These are phyloP conservation scores for Fomitopsis schrenkii DNA, from an alignment of 1,284 basidiomycete genomes.

Conservation along the genomic window DNA sequence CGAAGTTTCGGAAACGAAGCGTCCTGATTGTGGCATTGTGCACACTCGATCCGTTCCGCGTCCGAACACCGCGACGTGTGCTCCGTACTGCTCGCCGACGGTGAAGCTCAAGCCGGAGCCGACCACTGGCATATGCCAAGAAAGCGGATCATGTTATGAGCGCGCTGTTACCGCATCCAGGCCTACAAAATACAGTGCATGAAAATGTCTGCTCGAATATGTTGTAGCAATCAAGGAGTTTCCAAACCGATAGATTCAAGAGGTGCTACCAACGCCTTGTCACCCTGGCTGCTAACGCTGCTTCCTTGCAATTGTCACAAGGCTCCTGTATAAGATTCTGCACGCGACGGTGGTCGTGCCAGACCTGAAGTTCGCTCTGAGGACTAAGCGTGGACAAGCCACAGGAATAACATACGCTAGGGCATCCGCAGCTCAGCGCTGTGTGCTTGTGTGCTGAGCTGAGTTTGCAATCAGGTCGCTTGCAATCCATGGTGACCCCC, in stretches of 20 bases:
- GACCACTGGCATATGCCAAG: background rate
- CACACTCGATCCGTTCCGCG: background rate
- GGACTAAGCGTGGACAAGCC: background rate
- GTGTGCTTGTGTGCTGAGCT: slow-evolving; percentile 44
- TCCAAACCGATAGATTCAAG: too few relatives aligned
- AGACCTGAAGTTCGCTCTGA: slow-evolving; percentile 25
- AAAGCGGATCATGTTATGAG: background rate
- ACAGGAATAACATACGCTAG: slow-evolving; percentile 17
- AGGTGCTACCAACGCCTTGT: slow-evolving; percentile 17
- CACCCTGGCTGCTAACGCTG: slow-evolving; percentile 24
- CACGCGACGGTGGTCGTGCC: slow-evolving; percentile 38
- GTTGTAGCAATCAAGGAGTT: background rate
- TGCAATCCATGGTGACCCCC: slow-evolving; percentile 41
- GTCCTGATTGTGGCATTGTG: background rate
- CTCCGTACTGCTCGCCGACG: background rate
- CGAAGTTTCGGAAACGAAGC: background rate
- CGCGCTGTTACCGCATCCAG: background rate
- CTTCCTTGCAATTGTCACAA: slow-evolving; percentile 42
- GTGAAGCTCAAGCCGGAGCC: background rate
- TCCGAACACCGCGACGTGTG: background rate
- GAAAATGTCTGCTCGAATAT: background rate
- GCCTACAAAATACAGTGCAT: background rate
- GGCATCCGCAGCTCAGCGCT: slow-evolving; percentile 32
- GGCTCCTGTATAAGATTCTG: slow-evolving; percentile 46
- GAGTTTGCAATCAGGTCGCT: slow-evolving; percentile 34